Base-by-base conservation (phyloP, 495 filamentous ascomycete species). In the Hypoxylon fuscum region DNA sequence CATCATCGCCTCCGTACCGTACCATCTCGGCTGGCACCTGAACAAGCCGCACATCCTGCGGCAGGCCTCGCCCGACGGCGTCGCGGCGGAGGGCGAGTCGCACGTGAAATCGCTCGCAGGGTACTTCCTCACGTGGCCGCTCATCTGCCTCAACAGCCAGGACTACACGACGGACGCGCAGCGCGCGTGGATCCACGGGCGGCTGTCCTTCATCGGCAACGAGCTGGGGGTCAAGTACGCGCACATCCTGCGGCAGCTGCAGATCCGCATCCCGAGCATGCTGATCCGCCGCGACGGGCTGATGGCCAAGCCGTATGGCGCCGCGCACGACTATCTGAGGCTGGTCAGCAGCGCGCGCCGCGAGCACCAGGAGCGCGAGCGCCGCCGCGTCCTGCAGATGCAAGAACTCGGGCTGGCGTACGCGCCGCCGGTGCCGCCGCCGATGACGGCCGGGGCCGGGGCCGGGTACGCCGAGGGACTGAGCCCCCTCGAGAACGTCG, bases 241-340 rank as follows among this genome's bases (percentile, higher is more conserved):
- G 9, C 74, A 77, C 32, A 78, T 82, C 40, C 53, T 84, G 8
- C 51, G 68, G 22, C 52, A 74, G 77, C 70, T 81, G 34, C 69
- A 79, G 57, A 63, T 83, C 34, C 77, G 81, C 42, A 69, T 82
- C 46, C 82, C 82, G 5, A 80, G 77, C 0, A 82, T 83, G 81
- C 72, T 82, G 58, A 82, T 84, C 70, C 75, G 75, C 11, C 70
- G 76, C 15, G 82, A 84, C 47, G 71, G 68, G 4, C 55, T 79
- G 1, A 68, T 80, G 71, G 69, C 69, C 1, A 43, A 64, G 23
- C 70, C 68, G 1, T 72, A 72, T 21, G 69, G 69, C n/a, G 64
- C 65, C 21, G 71, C 66, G 5, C 58, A 69, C 20, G 62, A 74
- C 51, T 75, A 45, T 12, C 11, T 40, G 31, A 18, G 23, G 45